These are phyloP conservation scores for Solanum acaule DNA, from an alignment of 257 asterid species.

Conservation along the genomic window DNA sequence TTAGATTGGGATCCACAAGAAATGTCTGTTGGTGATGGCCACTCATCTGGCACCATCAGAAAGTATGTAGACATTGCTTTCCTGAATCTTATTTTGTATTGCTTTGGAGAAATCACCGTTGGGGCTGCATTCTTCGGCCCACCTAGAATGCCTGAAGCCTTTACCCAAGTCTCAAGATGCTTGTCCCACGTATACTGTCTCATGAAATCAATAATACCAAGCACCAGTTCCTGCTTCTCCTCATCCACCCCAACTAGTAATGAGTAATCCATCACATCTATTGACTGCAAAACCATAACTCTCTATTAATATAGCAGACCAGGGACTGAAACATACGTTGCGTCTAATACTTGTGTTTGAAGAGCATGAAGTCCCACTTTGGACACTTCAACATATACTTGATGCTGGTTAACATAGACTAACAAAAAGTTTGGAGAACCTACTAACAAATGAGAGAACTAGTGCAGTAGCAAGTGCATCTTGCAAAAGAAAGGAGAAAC, in stretches of 20 bases:
- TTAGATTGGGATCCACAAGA: constrained; percentile 58
- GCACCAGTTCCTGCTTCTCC: constrained; percentile 85
- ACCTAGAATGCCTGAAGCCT: constrained; percentile 89
- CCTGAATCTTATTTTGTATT: constrained; percentile 90
- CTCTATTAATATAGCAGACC: background rate
- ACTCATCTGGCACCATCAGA: constrained; percentile 89
- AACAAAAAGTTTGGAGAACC: background rate
- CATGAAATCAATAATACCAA: constrained; percentile 96
- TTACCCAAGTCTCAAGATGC: constrained; percentile 94
- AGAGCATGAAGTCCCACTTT: background rate
- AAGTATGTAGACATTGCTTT: constrained; percentile 93
- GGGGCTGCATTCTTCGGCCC: constrained; percentile 79
- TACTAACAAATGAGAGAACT: background rate
- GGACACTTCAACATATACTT: background rate
- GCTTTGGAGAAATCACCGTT: constrained; percentile 90
- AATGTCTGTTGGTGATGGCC: constrained; percentile 56
- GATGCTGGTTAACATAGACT: background rate
- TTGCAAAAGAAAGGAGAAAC: background rate
- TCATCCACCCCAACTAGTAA: constrained; percentile 88
- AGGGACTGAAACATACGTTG: background rate
- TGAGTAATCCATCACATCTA: constrained; percentile 94
- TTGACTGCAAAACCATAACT: constrained; percentile 39
- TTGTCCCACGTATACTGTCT: constrained; percentile 99
- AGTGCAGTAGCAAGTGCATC: background rate
- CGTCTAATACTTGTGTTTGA: background rate